Evolutionary conservation across 176 grass and related monocot genomes (phyloP), one percentile per base, ranked within the genome.

Genomic region (Aegilops speltoides): DNA sequence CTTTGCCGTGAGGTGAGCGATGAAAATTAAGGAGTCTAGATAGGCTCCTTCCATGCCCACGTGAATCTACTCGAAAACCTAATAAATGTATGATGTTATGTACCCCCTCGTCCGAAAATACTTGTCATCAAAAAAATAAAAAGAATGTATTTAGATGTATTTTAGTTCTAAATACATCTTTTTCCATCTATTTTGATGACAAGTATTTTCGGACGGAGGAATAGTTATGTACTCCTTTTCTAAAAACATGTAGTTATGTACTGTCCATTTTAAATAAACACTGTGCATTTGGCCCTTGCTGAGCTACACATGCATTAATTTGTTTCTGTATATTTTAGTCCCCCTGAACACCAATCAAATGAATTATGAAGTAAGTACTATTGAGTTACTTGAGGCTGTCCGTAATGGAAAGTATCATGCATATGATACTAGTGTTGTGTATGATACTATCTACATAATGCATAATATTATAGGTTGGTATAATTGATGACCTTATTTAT

Each of bases 11-110:
- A 87, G 74, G 64, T 62, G 46, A 87, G 38, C 40, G 57, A 59
- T 73, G 41, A 67, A 84, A 90, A 87, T 36, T 79, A 80, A 74
- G 41, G 23, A 37, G 65, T 87, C 57, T 46, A 54, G 26, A 60
- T 48, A 83, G 37, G 68, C 8, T 50, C 46, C 14, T 16, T 50
- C 23, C 72, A 14, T 84, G 69, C 76, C 62, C 89, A 84, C 61
- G 89, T 84, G 85, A 84, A 87, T 37, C 28, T 5, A 81, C 16
- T 84, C 13, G 13, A 36, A 75, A 68, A 52, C 56, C 22, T 8
- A 25, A 68, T 36, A 59, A 65, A 79, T 72, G 11, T 34, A 86
- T 68, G 36, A 38, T 24, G 12, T 15, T 36, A 36, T 36, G 34
- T 36, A 36, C 34, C 7, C 31, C 31, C 3, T 31, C 31, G 31